Evolutionary conservation across 2,329 filamentous ascomycete species (phyloP).

Genomic region (Cladophialophora yegresii): DNA sequence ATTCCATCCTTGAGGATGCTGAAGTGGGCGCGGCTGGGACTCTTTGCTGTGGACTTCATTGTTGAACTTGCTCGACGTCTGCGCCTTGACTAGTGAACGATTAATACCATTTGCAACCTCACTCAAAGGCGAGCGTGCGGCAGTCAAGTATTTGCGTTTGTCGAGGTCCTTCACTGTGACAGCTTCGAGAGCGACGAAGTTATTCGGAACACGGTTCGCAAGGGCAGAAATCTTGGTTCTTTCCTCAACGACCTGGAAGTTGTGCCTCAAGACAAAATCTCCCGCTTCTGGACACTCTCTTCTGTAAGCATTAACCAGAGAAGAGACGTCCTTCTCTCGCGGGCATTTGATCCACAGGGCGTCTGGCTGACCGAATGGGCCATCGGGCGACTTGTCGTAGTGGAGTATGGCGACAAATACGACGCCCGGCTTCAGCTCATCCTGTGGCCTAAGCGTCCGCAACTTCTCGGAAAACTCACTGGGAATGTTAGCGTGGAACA

Average conservation of each 20-base stretch:
- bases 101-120: slow-evolving; percentile 15
- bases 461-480: slow-evolving; percentile 20
- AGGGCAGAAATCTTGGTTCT: slow-evolving; percentile 22
- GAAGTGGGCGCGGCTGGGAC: neutral
- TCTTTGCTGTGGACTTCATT: neutral
- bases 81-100: neutral
- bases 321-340: slow-evolving; percentile 10
- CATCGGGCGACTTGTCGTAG: slow-evolving; percentile 12
- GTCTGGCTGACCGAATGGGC: neutral
- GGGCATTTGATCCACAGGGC: slow-evolving; percentile 25
- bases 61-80: neutral
- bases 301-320: slow-evolving; percentile 21
- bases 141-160: slow-evolving; percentile 2
- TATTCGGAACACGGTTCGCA: slow-evolving; percentile 33
- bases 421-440: slow-evolving; percentile 16
- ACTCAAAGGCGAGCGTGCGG: slow-evolving; percentile 3
- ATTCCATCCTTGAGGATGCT: neutral
- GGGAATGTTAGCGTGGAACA: neutral
- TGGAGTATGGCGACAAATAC: slow-evolving; percentile 24
- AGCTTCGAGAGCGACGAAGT: slow-evolving; percentile 38
- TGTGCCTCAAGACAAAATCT: slow-evolving; percentile 20
- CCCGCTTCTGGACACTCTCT: slow-evolving; percentile 9
- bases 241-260: slow-evolving; percentile 15
- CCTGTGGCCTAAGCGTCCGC: slow-evolving; percentile 13
- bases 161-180: slow-evolving; percentile 24